phyloP scores from a whole-genome alignment of 106 monocot genomes.

The Cymbidium sinense region DNA sequence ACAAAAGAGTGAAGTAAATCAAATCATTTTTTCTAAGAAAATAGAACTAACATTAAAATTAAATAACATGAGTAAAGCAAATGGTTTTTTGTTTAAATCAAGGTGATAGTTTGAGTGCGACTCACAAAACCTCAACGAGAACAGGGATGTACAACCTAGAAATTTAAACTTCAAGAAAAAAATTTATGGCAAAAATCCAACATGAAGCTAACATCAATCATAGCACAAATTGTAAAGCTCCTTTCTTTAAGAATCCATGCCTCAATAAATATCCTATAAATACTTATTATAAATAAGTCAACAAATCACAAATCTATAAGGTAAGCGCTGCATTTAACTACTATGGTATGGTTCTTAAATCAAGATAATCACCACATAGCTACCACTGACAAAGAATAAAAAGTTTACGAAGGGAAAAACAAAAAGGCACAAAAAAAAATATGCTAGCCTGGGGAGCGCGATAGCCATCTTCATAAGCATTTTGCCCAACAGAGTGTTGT shows the following conservation, averaged over 20 bases:
- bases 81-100: background rate
- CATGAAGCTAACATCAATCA: background rate
- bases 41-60: background rate
- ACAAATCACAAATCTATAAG: background rate
- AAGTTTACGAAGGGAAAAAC: background rate
- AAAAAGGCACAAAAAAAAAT: background rate
- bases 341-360: background rate
- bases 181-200: background rate
- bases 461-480: conserved; percentile 40
- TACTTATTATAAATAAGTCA: background rate
- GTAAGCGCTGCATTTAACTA: background rate
- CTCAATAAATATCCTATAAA: background rate
- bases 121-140: background rate
- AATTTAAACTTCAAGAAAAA: background rate
- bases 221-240: background rate
- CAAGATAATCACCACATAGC: background rate
- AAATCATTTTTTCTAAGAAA: background rate
- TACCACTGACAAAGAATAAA: background rate
- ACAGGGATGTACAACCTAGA: background rate
- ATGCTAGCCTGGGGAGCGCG: conserved; percentile 31
- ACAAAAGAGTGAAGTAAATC: background rate
- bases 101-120: background rate
- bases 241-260: background rate
- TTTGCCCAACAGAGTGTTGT: conserved; percentile 41
- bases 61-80: background rate